Base-by-base conservation (phyloP, 805 yeast species). In the Saccharomycopsis oosterbeekiorum region DNA sequence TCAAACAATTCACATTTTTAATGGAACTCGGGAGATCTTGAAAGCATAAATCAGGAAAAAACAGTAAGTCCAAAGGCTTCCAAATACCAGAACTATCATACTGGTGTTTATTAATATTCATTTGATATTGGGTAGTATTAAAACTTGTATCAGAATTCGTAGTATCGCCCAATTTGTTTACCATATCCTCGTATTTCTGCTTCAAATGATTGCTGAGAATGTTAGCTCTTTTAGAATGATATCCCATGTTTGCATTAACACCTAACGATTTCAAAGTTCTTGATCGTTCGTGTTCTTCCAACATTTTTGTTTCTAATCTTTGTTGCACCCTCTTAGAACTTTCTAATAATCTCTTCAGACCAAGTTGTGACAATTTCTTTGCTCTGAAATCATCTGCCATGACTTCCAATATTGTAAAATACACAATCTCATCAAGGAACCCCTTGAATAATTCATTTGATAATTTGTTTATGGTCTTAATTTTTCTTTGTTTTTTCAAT, bases 361-460 rank as follows among this genome's bases (percentile, higher is more conserved):
- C 60, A 1, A 55, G 64, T 21, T 58, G 65, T 62, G 76, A 77
- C 29, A 82, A 57, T 1, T 66, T 67, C 9, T 59, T 67, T 0
- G 72, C 65, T 54, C 78, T 69, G 53, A 76, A 69, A 1, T 63
- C 39, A n/a, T 74, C 78, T 0, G 94, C 87, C 55, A 73, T 70
- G 1, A 74, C 68, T 36, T 79, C 79, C 51, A 79, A 67, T 70
- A 67, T 1, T 84, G 56, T 54, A 5, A 37, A 24, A 43, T 60
- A 51, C 36, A 62, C 63, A 34, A 62, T 50, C 26, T 60, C 65
- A 43, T 62, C 41, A n/a, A 62, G 58, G 37, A 62, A 56, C 8
- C 63, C 41, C 8, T 26, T 39, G 14, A 53, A 54, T 11, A 62
- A 24, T 36, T 60, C 56, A 24, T 14, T 26, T 37, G 65, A 68